Percentiles rank a stretch among this genome's conserved stretches.
phyloP scores from a whole-genome alignment of 179 eudicot species.

The Gypsophila paniculata region DNA sequence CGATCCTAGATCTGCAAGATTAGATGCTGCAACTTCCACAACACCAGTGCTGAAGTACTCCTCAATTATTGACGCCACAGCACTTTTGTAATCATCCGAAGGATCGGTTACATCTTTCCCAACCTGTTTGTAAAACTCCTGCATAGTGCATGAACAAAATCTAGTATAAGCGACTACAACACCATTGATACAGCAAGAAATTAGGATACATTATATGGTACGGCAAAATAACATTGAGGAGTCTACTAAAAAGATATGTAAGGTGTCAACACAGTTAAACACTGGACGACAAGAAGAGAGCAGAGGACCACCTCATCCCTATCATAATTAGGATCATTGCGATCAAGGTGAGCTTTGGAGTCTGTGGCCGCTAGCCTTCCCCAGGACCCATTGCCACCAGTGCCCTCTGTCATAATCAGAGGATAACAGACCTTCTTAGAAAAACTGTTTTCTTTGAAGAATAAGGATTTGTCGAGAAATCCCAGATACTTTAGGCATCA shows the following conservation, averaged over 20 bases:
- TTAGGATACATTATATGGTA: background rate
- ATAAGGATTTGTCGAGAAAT: no score
- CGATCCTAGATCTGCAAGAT: conserved; percentile 78
- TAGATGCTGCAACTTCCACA: conserved; percentile 74
- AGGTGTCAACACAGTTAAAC: background rate
- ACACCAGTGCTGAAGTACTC: conserved; percentile 82
- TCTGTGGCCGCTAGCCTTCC: conserved; percentile 84
- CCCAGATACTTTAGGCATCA: no score
- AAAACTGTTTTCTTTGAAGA: background rate
- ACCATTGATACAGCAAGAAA: background rate
- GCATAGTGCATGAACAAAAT: conserved; percentile 14
- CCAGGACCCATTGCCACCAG: conserved; percentile 97
- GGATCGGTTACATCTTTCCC: conserved; percentile 73
- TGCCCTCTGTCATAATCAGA: conserved; percentile 59
- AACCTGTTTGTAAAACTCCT: conserved; percentile 94
- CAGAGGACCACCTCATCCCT: conserved; percentile 75
- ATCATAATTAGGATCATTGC: conserved; percentile 93
- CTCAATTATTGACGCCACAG: conserved; percentile 78
- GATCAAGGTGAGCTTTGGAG: conserved; percentile 60
- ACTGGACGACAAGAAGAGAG: background rate
- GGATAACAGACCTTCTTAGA: conserved; percentile 10
- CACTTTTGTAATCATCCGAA: conserved; percentile 89
- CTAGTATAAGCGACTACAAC: background rate
- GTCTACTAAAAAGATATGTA: no score
- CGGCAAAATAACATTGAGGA: no score